phyloP scores from a whole-genome alignment of 2,329 filamentous ascomycete genomes.

The Monilinia fructicola region DNA sequence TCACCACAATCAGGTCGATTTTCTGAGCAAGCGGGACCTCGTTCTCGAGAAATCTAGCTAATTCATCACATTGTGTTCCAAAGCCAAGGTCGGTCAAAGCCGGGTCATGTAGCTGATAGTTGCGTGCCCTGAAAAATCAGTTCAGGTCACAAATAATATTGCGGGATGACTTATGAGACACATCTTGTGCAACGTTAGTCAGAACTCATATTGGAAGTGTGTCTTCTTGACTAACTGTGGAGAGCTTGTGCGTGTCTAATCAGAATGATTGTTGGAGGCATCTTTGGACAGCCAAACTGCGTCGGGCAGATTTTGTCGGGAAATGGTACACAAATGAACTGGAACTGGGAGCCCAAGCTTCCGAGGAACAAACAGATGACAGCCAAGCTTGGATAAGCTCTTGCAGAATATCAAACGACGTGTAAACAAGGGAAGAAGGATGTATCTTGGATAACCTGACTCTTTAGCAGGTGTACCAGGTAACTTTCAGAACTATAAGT shows the following conservation, averaged over 20 bases:
- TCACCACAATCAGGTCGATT: conserved; percentile 40
- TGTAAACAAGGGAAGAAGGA: background rate
- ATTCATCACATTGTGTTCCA: conserved; percentile 31
- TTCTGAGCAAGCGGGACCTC: conserved; percentile 37
- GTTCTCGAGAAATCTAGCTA: conserved; percentile 33
- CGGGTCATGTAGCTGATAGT: conserved; percentile 36
- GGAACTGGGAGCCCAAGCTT: background rate
- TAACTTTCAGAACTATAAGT: background rate
- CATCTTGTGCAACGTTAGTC: conserved; percentile 33
- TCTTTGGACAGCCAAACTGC: conserved; percentile 29
- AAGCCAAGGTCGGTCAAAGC: conserved; percentile 34
- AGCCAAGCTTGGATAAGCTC: background rate
- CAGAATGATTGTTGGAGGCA: conserved; percentile 45
- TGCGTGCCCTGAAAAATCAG: conserved; percentile 31
- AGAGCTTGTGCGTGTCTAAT: conserved; percentile 46
- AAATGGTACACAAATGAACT: background rate
- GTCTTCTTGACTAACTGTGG: conserved; percentile 42
- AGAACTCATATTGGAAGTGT: background rate
- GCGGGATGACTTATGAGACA: conserved; percentile 37
- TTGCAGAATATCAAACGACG: background rate
- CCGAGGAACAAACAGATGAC: background rate
- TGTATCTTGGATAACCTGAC: background rate
- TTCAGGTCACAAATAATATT: conserved; percentile 21
- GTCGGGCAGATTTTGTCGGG: background rate
- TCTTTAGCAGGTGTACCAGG: background rate